phyloP scores from a whole-genome alignment of 805 yeast species.

The Yarrowia sp. region DNA sequence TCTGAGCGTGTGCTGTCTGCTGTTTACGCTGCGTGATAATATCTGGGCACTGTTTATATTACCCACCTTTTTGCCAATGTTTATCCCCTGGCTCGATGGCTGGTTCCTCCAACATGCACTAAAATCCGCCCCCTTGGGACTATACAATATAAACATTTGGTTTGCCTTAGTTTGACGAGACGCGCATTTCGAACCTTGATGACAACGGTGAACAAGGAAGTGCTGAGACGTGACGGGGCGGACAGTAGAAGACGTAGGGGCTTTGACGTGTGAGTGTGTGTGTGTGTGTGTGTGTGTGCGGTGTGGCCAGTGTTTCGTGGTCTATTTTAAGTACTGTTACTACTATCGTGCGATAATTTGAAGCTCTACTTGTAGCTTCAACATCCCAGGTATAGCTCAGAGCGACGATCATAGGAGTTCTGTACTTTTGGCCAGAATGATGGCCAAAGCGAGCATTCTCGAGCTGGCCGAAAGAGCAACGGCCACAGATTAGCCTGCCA shows the following conservation, averaged over 20 bases:
- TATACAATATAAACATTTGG: neutral
- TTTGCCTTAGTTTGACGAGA: neutral
- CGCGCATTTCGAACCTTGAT: conserved; percentile 18
- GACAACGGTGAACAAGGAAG: neutral
- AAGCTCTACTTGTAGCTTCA: too few relatives aligned
- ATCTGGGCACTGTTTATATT: too few relatives aligned
- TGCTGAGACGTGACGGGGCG: neutral
- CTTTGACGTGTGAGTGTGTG: neutral
- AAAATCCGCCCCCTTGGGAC: conserved; percentile 26
- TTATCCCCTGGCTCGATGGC: conserved; percentile 13
- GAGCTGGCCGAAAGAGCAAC: neutral
- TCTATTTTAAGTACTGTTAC: too few relatives aligned
- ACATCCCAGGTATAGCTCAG: neutral
- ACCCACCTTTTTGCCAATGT: too few relatives aligned
- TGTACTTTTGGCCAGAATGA: too few relatives aligned
- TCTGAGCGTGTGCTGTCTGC: too few relatives aligned
- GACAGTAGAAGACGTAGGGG: neutral
- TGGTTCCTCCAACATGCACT: conserved; percentile 10
- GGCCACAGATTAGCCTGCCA: neutral
- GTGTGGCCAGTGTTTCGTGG: too few relatives aligned
- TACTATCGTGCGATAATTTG: too few relatives aligned
- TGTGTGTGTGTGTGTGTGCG: too few relatives aligned
- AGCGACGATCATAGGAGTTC: neutral
- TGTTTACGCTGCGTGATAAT: too few relatives aligned
- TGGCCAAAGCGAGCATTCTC: too few relatives aligned